These are phyloP conservation scores for Phylloporus scabripes DNA, from an alignment of 768 basidiomycete species.

Conservation along the genomic window DNA sequence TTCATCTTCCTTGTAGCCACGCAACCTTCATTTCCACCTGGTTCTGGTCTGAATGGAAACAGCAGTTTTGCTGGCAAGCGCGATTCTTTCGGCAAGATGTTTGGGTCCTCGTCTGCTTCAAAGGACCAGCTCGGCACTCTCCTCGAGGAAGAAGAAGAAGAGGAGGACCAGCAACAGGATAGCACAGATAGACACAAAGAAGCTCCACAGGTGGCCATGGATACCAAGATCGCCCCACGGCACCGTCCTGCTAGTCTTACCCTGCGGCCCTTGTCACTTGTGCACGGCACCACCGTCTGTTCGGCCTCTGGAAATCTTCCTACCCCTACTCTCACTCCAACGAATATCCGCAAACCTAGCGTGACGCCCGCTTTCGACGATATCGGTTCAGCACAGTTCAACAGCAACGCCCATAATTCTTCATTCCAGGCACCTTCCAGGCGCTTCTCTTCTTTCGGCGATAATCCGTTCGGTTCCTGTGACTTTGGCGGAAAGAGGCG, in stretches of 20 bases:
- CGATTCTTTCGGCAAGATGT: slow-evolving; percentile 73
- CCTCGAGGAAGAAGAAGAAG: slow-evolving; percentile 84
- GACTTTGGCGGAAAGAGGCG: slow-evolving; percentile 39
- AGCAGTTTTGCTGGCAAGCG: slow-evolving; percentile 55
- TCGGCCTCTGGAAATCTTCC: slow-evolving; percentile 38
- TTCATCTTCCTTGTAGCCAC: slow-evolving; percentile 38
- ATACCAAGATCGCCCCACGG: slow-evolving; percentile 38
- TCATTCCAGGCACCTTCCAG: slow-evolving; percentile 13
- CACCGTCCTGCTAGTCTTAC: slow-evolving; percentile 63
- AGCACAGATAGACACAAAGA: slow-evolving; percentile 22
- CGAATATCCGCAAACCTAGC: slow-evolving; percentile 36
- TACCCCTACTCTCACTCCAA: slow-evolving; percentile 50
- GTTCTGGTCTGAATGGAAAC: slow-evolving; percentile 35
- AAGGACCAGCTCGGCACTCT: slow-evolving; percentile 78
- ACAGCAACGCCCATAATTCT: neutral
- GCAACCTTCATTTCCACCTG: slow-evolving; percentile 55
- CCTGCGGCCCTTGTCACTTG: slow-evolving; percentile 68
- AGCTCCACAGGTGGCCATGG: slow-evolving; percentile 24
- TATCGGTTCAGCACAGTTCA: slow-evolving; percentile 24
- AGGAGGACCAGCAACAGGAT: slow-evolving; percentile 78
- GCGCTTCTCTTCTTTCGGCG: slow-evolving; percentile 25
- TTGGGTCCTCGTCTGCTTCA: slow-evolving; percentile 51
- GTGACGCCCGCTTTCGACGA: slow-evolving; percentile 5
- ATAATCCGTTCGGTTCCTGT: slow-evolving; percentile 20
- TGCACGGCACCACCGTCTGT: slow-evolving; percentile 44